phyloP scores from a whole-genome alignment of 1,284 basidiomycete genomes.

The Athelia sp. region DNA sequence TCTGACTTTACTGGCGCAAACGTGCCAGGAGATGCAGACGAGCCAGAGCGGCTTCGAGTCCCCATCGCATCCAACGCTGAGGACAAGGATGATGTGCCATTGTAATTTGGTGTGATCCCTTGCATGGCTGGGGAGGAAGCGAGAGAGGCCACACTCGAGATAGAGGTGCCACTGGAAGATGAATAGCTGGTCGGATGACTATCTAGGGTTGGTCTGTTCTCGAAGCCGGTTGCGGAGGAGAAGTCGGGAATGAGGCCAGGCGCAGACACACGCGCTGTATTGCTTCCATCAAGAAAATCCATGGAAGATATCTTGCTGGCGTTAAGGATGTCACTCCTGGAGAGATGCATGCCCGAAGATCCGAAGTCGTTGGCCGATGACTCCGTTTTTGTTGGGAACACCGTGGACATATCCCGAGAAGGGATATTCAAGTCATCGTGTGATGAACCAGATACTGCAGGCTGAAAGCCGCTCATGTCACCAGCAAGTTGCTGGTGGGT shows the following conservation, averaged over 20 bases:
- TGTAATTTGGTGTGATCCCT: constrained; percentile 29
- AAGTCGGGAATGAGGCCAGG: constrained; percentile 35
- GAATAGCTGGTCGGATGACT: constrained; percentile 23
- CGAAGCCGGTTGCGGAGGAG: constrained; percentile 20
- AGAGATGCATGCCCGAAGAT: constrained; percentile 34
- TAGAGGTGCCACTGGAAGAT: constrained; percentile 34
- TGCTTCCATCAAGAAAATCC: constrained; percentile 20
- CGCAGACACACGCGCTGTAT: constrained; percentile 18
- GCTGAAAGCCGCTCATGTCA: constrained; percentile 3
- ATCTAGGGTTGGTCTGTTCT: constrained; percentile 19
- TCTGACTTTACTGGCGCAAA: not conserved
- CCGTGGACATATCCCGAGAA: constrained; percentile 26
- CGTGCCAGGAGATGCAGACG: not conserved
- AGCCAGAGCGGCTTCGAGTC: constrained; percentile 28
- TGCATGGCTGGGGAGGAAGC: constrained; percentile 39
- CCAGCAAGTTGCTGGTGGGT: too few relatives aligned
- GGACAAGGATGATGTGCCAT: constrained; percentile 41
- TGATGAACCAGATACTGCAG: constrained; percentile 15
- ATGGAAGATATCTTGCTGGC: constrained; percentile 31
- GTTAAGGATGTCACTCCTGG: constrained; percentile 26
- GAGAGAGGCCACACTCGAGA: constrained; percentile 33
- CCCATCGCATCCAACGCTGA: constrained; percentile 36
- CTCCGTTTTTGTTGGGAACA: constrained; percentile 33
- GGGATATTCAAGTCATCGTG: constrained; percentile 16
- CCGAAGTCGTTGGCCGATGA: constrained; percentile 23